Percentiles rank a stretch among this genome's conserved stretches.
Evolutionary conservation across 805 yeast genomes (phyloP).

Genomic region (Ascoidea rubescens): DNA sequence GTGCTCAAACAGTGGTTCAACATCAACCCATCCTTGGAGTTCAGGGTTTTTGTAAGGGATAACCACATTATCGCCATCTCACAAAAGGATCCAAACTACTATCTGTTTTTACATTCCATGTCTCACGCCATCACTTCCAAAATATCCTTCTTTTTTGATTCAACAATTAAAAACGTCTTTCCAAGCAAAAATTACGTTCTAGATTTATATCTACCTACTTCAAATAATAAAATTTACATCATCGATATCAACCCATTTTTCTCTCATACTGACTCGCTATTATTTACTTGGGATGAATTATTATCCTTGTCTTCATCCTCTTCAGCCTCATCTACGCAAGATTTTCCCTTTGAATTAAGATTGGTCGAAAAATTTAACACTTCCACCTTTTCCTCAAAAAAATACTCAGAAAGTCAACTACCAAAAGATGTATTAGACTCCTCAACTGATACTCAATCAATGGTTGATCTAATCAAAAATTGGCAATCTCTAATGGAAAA

Average conservation of each 20-base stretch:
- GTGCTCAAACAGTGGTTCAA: constrained; percentile 74
- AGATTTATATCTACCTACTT: constrained; percentile 76
- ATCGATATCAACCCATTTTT: constrained; percentile 83
- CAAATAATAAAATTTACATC: constrained; percentile 48
- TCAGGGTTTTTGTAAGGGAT: constrained; percentile 68
- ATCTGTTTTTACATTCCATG: constrained; percentile 48
- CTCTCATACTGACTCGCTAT: constrained; percentile 60
- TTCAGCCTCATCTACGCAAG: constrained; percentile 11
- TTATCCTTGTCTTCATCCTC: constrained; percentile 11
- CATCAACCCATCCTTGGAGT: constrained; percentile 83
- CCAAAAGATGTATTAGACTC: constrained; percentile 90
- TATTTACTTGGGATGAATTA: constrained; percentile 81
- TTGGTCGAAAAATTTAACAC: constrained; percentile 55
- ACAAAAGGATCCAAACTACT: constrained; percentile 80
- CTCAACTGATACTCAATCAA: constrained; percentile 47
- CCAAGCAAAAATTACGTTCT: constrained; percentile 47
- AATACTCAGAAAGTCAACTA: constrained; percentile 81
- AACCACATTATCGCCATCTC: constrained; percentile 54
- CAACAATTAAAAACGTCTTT: constrained; percentile 31
- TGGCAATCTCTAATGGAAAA: constrained; percentile 30
- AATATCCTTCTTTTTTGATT: constrained; percentile 42
- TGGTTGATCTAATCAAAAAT: constrained; percentile 52
- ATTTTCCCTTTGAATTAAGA: constrained; percentile 37
- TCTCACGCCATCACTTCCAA: constrained; percentile 29
- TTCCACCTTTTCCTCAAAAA: constrained; percentile 66